Base-by-base conservation (phyloP, 2,329 filamentous ascomycete species). In the Fusarium siculi region DNA sequence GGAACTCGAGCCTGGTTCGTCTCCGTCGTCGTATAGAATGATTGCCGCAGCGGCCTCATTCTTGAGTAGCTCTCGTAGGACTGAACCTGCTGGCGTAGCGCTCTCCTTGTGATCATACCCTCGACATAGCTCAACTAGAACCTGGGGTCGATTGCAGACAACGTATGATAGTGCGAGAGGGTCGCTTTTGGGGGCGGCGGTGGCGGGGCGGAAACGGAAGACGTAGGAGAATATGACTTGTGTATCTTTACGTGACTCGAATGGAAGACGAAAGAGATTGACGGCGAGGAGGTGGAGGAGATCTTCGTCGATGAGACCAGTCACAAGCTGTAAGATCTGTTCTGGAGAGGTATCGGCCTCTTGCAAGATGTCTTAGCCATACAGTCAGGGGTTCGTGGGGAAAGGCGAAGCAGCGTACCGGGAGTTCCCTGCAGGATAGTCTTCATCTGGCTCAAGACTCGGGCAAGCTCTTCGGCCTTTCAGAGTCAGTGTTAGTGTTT, bases 221-320 rank as follows among this genome's bases (percentile, higher is more conserved):
- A 97, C 93, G 81, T 96, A 96, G 44, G 95, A 97, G 84, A 98
- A 96, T 80, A 98, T 96, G 72, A 96, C 93, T 81, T 98, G 96
- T 18, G 94, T 93, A 80, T 98, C 96, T 85, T 98, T 98, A 79
- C 96, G 92, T 42, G 95, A 94, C 85, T 99, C 96, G 85, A 99
- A 99, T 1, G 96, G 95, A 9, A 99, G 89, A 57, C 92, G 90
- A 82, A 94, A 91, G 50, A 99, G 92, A 79, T 93, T 93, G 68
- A 92, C 88, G 25, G 96, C 94, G 65, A 99, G 91, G 57, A 93
- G 87, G 77, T 93, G 93, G 47, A 99, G 90, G 12, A 99, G 87
- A 81, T 97, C 95, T 84, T 98, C 95, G 80, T 95, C 91, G 77
- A 98, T 93, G 70, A 97, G 90, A 74, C 93, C 90, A 63, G 91